Evolutionary conservation across 768 basidiomycete species (phyloP), one percentile per base, ranked within the genome.

Genomic region (Hortiboletus flavorubellus): DNA sequence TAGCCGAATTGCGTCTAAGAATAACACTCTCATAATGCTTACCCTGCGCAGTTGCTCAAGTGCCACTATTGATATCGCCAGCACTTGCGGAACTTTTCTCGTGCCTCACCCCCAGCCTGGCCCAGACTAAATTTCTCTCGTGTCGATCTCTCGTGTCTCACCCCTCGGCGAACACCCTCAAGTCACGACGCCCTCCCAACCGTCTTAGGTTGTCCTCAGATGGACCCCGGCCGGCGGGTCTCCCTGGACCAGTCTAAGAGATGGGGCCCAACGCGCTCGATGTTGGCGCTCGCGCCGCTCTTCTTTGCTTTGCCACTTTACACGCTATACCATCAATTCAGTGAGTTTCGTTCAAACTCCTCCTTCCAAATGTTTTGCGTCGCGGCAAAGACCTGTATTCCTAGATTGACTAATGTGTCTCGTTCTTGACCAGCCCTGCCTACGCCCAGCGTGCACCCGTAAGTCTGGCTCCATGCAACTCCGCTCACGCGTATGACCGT

Each of bases 231-330:
- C 5, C 21, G 41, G 37, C 21, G 41, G 37, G 30, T 40, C 8
- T 18, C 54, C 30, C 62, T 21, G 21, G 21, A 21, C 21, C 21
- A 21, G 21, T 21, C 21, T 21, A 21, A 44, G 15, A 64, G 59
- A 47, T 86, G 85, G 86, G 85, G 86, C 18, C 80, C 82, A 31
- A 64, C 80, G 57, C 78, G 78, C 59, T 87, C 87, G 21, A 61
- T 86, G 53, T 62, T 87, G 35, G 74, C 68, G 0, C 69, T 89
- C 14, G 67, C 78, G 0, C 85, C 86, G 4, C 69, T 87, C 8
- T 71, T 88, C 29, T 60, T 88, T 44, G 71, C 70, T 10, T 73
- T 77, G 5, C 80, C 81, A 0, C 74, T 75, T 59, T 65, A 78
- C 42, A 76, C 83, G 5, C 68, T 80, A 38, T 68, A 73, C 59